These are phyloP conservation scores for Nemania sp. DNA, from an alignment of 2,329 filamentous ascomycete genomes.

Conservation along the genomic window DNA sequence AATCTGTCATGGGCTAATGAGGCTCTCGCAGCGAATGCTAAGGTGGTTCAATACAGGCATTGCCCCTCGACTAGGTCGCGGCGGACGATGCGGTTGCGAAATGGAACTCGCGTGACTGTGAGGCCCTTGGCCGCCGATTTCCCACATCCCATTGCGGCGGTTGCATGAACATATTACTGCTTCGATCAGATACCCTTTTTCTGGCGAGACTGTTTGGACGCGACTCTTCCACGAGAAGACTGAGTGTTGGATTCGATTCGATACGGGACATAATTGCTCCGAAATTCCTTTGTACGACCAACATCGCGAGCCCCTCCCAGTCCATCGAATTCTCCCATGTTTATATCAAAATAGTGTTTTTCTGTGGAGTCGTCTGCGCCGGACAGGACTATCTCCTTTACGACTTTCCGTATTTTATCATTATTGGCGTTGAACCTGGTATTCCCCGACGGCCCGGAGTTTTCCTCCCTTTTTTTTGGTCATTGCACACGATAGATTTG, in stretches of 20 bases:
- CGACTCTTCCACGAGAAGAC: conserved; percentile 14
- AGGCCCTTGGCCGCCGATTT: conserved; percentile 29
- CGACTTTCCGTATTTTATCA: conserved; percentile 20
- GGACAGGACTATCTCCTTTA: conserved; percentile 8
- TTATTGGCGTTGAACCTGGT: conserved; percentile 38
- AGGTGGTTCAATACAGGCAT: neutral
- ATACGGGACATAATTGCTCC: neutral
- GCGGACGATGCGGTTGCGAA: neutral
- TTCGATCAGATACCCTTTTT: conserved; percentile 41
- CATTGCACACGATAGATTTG: conserved; percentile 37
- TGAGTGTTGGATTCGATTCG: neutral
- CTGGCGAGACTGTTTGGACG: conserved; percentile 22
- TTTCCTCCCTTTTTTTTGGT: conserved; percentile 21
- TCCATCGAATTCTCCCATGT: neutral
- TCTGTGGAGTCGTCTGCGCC: neutral
- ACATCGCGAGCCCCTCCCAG: neutral
- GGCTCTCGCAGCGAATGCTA: neutral
- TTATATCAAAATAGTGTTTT: neutral
- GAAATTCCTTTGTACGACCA: neutral
- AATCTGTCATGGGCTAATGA: conserved; percentile 58
- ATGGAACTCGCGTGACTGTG: conserved; percentile 6
- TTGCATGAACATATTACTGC: conserved; percentile 39
- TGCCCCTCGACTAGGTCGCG: neutral
- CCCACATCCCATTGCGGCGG: conserved; percentile 33
- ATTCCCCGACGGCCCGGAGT: conserved; percentile 35